These are phyloP conservation scores for Gnomoniopsis smithogilvyi DNA, from an alignment of 2,329 filamentous ascomycete species.

Conservation along the genomic window DNA sequence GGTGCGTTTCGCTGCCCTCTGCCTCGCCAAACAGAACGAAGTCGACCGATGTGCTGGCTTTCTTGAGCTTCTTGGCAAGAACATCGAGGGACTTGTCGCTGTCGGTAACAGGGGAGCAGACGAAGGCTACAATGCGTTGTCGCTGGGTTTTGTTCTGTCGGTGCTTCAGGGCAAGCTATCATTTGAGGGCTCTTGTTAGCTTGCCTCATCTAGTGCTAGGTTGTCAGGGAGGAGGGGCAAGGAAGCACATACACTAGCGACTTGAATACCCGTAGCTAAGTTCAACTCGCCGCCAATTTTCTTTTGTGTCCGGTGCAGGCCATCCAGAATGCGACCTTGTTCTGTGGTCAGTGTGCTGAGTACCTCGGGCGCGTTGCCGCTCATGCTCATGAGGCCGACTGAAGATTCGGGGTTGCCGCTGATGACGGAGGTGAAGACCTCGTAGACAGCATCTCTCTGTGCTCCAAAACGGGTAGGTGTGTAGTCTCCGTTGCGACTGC, in stretches of 20 bases:
- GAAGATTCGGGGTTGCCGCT: slow-evolving; percentile 95
- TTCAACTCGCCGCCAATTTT: slow-evolving; percentile 90
- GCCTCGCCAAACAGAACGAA: slow-evolving; percentile 94
- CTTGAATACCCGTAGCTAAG: slow-evolving; percentile 90
- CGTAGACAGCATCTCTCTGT: slow-evolving; percentile 90
- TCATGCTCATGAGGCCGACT: slow-evolving; percentile 98
- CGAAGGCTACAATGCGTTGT: slow-evolving; percentile 95
- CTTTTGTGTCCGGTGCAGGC: slow-evolving; percentile 80
- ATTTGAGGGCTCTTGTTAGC: not conserved
- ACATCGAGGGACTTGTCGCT: slow-evolving; percentile 84
- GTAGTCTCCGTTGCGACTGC: slow-evolving; percentile 91
- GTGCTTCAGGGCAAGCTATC: slow-evolving; percentile 90
- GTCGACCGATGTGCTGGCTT: slow-evolving; percentile 90
- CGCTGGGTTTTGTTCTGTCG: slow-evolving; percentile 96
- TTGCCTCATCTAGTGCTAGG: slow-evolving; percentile 20
- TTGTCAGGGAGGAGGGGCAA: not conserved
- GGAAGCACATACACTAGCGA: slow-evolving; percentile 71
- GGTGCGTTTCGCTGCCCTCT: slow-evolving; percentile 81
- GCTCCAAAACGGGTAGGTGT: slow-evolving; percentile 94
- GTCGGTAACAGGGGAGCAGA: slow-evolving; percentile 88
- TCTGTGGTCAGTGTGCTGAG: slow-evolving; percentile 95
- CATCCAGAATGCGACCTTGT: slow-evolving; percentile 91
- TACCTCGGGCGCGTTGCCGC: slow-evolving; percentile 93
- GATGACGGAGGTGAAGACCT: slow-evolving; percentile 94
- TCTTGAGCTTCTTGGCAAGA: slow-evolving; percentile 98